These are phyloP conservation scores for Coniochaeta ligniaria DNA, from an alignment of 2,329 filamentous ascomycete genomes.

Conservation along the genomic window DNA sequence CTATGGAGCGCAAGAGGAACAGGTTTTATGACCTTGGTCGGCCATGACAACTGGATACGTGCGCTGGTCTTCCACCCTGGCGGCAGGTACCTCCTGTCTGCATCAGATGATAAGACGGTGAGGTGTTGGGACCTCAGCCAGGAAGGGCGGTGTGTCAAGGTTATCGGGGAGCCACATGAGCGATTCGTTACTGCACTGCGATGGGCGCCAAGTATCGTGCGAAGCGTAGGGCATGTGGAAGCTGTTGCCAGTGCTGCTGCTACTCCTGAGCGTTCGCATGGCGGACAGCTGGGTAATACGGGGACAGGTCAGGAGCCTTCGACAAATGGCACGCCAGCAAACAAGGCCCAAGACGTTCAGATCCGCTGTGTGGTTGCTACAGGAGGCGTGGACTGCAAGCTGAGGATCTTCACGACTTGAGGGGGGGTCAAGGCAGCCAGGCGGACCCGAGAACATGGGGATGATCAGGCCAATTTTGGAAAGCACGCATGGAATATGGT, in stretches of 20 bases:
- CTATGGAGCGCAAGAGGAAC: slow-evolving; percentile 84
- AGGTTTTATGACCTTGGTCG: slow-evolving; percentile 73
- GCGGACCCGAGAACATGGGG: background rate
- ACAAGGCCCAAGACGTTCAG: slow-evolving; percentile 40
- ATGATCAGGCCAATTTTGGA: background rate
- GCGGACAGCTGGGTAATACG: background rate
- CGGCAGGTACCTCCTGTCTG: slow-evolving; percentile 82
- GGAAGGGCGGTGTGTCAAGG: slow-evolving; percentile 84
- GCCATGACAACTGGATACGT: slow-evolving; percentile 93
- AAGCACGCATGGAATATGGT: background rate
- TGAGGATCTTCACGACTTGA: slow-evolving; percentile 67
- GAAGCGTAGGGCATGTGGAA: background rate
- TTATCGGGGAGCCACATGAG: slow-evolving; percentile 68
- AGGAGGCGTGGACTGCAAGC: slow-evolving; percentile 73
- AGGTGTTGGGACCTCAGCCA: slow-evolving; percentile 91
- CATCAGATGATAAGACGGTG: slow-evolving; percentile 83
- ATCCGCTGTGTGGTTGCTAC: slow-evolving; percentile 84
- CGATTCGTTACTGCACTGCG: slow-evolving; percentile 82
- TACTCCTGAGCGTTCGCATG: background rate
- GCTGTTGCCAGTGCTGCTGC: background rate
- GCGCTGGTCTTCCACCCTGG: slow-evolving; percentile 83
- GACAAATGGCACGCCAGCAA: background rate
- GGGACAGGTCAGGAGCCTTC: background rate
- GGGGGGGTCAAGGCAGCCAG: background rate
- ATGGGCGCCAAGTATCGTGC: slow-evolving; percentile 71